A percentile compares a stretch with the other conserved stretches of the same genome.
Evolutionary conservation across 148 eudicot species (phyloP).

Genomic region (Euryodendron excelsum): DNA sequence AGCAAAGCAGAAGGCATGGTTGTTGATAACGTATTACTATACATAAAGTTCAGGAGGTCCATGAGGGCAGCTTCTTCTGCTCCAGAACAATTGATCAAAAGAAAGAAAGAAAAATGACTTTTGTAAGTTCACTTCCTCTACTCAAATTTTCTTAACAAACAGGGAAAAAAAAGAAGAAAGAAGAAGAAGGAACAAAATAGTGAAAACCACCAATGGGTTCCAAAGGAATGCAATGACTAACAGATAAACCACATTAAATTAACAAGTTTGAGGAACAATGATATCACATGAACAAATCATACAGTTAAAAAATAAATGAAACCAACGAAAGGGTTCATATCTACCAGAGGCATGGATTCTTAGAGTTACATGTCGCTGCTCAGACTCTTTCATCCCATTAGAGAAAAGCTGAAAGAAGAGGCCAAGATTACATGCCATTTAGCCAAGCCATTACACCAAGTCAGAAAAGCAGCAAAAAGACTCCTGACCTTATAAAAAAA

Average conservation of each 20-base stretch:
- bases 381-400: conserved; percentile 57
- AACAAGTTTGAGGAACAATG: not conserved
- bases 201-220: not conserved
- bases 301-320: not conserved
- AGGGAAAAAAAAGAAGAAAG: too few relatives aligned
- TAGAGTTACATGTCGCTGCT: conserved; percentile 42
- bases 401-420: conserved; percentile 42
- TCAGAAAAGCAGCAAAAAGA: conserved; percentile 29
- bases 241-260: not conserved
- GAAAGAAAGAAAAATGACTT: not conserved
- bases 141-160: not conserved
- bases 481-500: conserved; percentile 63
- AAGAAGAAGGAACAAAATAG: not conserved
- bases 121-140: not conserved
- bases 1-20: conserved; percentile 49
- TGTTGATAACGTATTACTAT: conserved; percentile 48
- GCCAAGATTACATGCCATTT: not conserved
- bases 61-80: conserved; percentile 80
- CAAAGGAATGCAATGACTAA: not conserved
- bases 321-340: not conserved
- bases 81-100: conserved; percentile 15
- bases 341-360: conserved; percentile 49
- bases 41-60: conserved; percentile 76
- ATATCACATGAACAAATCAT: not conserved
- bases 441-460: conserved; percentile 36